Conservation (phyloP, 2,329 filamentous ascomycete genomes). For the Fusarium torreyae region DNA sequence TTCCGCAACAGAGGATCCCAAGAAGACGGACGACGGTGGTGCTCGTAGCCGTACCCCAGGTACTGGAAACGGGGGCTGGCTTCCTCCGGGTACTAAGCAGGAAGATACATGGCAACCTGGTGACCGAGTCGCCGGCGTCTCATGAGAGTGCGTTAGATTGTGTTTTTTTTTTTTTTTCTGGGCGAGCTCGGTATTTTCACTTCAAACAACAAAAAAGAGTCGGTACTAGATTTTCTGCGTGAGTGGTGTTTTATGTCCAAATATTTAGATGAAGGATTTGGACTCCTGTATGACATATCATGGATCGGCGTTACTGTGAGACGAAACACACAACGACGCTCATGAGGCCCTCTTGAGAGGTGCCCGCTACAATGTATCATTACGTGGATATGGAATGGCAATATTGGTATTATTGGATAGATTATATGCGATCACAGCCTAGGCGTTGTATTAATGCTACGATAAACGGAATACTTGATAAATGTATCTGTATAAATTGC, state of each 20-base stretch:
- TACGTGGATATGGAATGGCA: slow-evolving; percentile 44
- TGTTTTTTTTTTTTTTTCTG: slow-evolving; percentile 14
- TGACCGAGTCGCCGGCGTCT: slow-evolving; percentile 52
- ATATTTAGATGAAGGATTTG: slow-evolving; percentile 34
- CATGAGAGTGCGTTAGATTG: slow-evolving; percentile 25
- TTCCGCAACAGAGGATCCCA: slow-evolving; percentile 62
- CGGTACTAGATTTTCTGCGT: slow-evolving; percentile 22
- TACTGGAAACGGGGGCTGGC: slow-evolving; percentile 68
- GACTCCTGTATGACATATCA: slow-evolving; percentile 40
- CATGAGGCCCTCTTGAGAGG: slow-evolving; percentile 13
- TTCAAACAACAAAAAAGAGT: slow-evolving; percentile 21
- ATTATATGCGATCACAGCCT: slow-evolving; percentile 26
- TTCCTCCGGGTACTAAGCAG: slow-evolving; percentile 85
- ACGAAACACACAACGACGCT: slow-evolving; percentile 12
- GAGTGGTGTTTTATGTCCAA: slow-evolving; percentile 15
- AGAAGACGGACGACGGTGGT: slow-evolving; percentile 69
- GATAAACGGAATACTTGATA: slow-evolving; percentile 1
- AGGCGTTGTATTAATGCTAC: slow-evolving; percentile 35
- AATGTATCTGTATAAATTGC: neutral
- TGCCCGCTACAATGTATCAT: slow-evolving; percentile 42
- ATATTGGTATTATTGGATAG: slow-evolving; percentile 38
- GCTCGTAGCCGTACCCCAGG: slow-evolving; percentile 58
- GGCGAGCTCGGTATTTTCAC: slow-evolving; percentile 12
- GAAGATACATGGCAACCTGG: slow-evolving; percentile 82
- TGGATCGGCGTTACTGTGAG: slow-evolving; percentile 40